Base-by-base conservation (phyloP, 257 asterid genomes). In the Solanum megistacrolobum region DNA sequence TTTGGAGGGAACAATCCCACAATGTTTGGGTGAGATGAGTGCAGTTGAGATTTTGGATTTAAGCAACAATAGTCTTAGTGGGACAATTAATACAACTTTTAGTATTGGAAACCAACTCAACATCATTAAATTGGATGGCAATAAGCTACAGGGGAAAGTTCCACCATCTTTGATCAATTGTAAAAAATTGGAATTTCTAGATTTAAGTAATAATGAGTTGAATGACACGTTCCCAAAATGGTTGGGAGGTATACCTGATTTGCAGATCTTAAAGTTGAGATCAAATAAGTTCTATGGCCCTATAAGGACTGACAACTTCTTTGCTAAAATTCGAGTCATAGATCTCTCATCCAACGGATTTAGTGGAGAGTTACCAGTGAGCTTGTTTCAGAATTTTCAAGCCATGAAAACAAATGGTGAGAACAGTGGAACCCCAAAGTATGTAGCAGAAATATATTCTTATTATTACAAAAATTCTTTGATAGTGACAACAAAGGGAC, bases 41-140 rank as follows among this genome's bases (percentile, higher is more conserved):
- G 0, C 0, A 41, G 0, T 41, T 3, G 0, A 0, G 0, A 0
- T 41, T 41, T 10, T 41, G 13, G 12, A 84, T 27, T 55, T 84
- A 8, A 65, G 31, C 23, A 48, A 48, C 35, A 60, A 83, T 10
- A 2, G 20, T 41, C 46, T 86, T 1, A 46, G 73, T 46, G 83
- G 88, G 7, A 69, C 65, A 11, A 20, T 68, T 9, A 31, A 73
- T 27, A 18, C 12, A 35, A 35, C 65, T 35, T 69, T 68, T 38
- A 27, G 31, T 0, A 25, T 5, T 20, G 76, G 14, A 32, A 72
- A 21, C 43, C 0, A 5, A 14, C 7, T 75, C 23, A 14, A 11
- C 1, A 23, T 29, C n/a, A 48, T 86, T 55, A 29, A 55, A 6
- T 74, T 86, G 29, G 1, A 62, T 4, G 21, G 48, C 6, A 87